These are phyloP conservation scores for Pythium rhizo-oryzae DNA, from an alignment of 352 stramenopile genomes.

Conservation along the genomic window DNA sequence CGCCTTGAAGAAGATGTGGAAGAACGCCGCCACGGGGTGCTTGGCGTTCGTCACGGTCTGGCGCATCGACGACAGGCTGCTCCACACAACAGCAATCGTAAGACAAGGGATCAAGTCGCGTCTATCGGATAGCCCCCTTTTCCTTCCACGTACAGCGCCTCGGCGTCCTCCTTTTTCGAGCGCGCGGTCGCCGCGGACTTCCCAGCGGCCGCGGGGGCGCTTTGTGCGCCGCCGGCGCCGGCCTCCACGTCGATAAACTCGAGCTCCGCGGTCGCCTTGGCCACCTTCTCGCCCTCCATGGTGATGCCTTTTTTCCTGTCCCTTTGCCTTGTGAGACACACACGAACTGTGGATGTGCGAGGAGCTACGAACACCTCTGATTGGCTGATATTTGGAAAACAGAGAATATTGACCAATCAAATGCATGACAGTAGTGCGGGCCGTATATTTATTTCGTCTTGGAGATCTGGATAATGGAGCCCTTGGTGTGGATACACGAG, in stretches of 20 bases:
- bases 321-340: not conserved
- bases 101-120: not conserved
- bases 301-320: not conserved
- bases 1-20: constrained; percentile 97
- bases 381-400: constrained; percentile 14
- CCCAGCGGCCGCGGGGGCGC: constrained; percentile 11
- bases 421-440: not conserved
- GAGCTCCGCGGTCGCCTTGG: constrained; percentile 71
- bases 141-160: constrained; percentile 58
- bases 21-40: constrained; percentile 95
- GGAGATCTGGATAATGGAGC: constrained; percentile 82
- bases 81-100: not conserved
- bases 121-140: not conserved
- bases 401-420: constrained; percentile 17
- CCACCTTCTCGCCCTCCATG: constrained; percentile 56
- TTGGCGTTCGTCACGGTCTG: constrained; percentile 78
- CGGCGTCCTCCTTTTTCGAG: constrained; percentile 43
- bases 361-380: constrained; percentile 5
- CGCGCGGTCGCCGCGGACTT: constrained; percentile 20
- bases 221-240: constrained; percentile 13
- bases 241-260: constrained; percentile 81
- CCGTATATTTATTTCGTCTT: constrained; percentile 69
- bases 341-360: not conserved
- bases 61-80: constrained; percentile 69
- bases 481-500: constrained; percentile 87